Conservation (phyloP, 768 basidiomycete species). For the Russula ochroleuca region DNA sequence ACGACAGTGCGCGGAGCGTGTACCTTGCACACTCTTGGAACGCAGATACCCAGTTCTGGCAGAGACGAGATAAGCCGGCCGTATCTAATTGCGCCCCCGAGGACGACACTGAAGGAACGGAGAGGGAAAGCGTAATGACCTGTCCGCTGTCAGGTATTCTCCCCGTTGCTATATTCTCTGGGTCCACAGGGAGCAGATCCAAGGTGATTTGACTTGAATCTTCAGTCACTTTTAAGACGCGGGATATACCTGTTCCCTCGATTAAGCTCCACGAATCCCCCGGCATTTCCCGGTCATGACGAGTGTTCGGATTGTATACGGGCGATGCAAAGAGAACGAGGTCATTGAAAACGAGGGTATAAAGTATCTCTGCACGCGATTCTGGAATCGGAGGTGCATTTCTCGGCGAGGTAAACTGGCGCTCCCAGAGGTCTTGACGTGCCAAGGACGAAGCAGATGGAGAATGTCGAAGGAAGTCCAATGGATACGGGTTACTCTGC, state of each 20-base stretch:
- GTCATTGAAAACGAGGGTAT: constrained; percentile 60
- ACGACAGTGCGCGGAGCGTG: constrained; percentile 44
- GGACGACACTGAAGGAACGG: constrained; percentile 26
- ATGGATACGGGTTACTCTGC: constrained; percentile 1
- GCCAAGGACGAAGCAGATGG: constrained; percentile 8
- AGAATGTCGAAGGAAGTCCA: not conserved
- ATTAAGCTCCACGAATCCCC: constrained; percentile 42
- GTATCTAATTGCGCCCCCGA: constrained; percentile 38
- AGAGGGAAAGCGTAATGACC: constrained; percentile 38
- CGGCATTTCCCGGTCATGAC: constrained; percentile 28
- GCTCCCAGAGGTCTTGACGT: constrained; percentile 14
- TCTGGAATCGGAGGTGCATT: constrained; percentile 1
- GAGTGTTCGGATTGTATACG: constrained; percentile 18
- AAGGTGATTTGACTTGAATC: constrained; percentile 39
- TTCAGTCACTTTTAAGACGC: constrained; percentile 47
- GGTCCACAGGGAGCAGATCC: constrained; percentile 48
- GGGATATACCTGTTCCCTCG: constrained; percentile 44
- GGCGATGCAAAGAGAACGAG: constrained; percentile 55
- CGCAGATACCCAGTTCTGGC: constrained; percentile 46
- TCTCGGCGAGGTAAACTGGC: constrained; percentile 1
- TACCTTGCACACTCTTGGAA: constrained; percentile 50
- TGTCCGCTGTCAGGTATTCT: constrained; percentile 35
- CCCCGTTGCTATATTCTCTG: constrained; percentile 39
- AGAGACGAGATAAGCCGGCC: constrained; percentile 29
- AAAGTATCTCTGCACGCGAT: constrained; percentile 17